A percentile compares a stretch with the other conserved stretches of the same genome.
Evolutionary conservation across 2,329 filamentous ascomycete genomes (phyloP).

Genomic region (Diplocarpon mali): DNA sequence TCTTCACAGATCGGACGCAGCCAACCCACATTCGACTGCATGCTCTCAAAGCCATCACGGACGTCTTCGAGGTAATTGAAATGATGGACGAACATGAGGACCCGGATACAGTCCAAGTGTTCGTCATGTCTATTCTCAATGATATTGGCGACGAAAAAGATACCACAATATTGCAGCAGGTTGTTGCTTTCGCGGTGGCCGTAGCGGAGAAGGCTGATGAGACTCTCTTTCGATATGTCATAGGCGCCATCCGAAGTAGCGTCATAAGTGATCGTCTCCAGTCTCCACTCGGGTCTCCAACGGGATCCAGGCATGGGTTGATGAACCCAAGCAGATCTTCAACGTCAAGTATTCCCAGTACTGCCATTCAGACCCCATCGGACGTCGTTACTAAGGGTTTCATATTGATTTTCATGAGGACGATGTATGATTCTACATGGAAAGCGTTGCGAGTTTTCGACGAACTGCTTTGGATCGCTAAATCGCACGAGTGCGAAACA

Average conservation of each 20-base stretch:
- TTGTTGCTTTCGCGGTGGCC: conserved; percentile 52
- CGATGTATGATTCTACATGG: conserved; percentile 51
- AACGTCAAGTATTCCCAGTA: conserved; percentile 7
- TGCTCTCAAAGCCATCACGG: conserved; percentile 46
- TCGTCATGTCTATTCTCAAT: conserved; percentile 51
- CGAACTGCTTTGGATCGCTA: conserved; percentile 51
- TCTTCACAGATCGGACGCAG: conserved; percentile 51
- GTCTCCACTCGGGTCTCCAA: conserved; percentile 31
- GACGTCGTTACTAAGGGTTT: conserved; percentile 64
- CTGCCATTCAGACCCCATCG: conserved; percentile 39
- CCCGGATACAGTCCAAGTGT: conserved; percentile 42
- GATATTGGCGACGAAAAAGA: conserved; percentile 54
- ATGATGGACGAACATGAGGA: conserved; percentile 45
- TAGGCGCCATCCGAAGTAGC: conserved; percentile 40
- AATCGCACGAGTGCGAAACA: conserved; percentile 46
- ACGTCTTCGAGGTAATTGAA: conserved; percentile 37
- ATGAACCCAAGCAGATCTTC: conserved; percentile 12
- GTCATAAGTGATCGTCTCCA: conserved; percentile 36
- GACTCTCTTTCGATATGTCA: conserved; percentile 46
- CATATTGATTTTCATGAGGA: conserved; percentile 64
- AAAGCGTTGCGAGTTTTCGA: conserved; percentile 56
- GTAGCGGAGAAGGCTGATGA: conserved; percentile 50
- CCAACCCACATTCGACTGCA: conserved; percentile 51
- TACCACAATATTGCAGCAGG: conserved; percentile 49
- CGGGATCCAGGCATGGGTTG: conserved; percentile 20